A percentile compares a stretch with the other conserved stretches of the same genome.
Evolutionary conservation across 345 rosid species (phyloP).

Genomic region (Eucalyptus tenuipes): DNA sequence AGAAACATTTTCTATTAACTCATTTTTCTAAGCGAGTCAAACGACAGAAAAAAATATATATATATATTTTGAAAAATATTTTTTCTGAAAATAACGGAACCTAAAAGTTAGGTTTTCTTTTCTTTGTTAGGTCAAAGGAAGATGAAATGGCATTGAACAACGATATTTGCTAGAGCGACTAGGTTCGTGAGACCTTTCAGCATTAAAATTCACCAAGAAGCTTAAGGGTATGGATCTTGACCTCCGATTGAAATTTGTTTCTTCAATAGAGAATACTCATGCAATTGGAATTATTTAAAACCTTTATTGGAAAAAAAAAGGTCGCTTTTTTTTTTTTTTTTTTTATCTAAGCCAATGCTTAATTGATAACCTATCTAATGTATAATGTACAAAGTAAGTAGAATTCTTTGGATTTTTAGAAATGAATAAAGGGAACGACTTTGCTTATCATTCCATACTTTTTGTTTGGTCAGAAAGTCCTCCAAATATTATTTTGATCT

Average conservation of each 20-base stretch:
- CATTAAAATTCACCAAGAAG: background rate
- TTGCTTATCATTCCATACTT: too few relatives aligned
- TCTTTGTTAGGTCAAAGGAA: background rate
- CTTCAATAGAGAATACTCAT: background rate
- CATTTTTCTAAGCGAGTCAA: too few relatives aligned
- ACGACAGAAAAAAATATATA: fast-evolving
- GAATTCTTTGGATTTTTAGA: too few relatives aligned
- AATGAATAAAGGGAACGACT: too few relatives aligned
- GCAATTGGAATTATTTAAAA: too few relatives aligned
- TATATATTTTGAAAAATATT: fast-evolving
- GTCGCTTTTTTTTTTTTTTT: fast-evolving
- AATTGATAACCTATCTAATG: too few relatives aligned
- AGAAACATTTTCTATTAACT: fast-evolving
- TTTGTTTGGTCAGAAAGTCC: too few relatives aligned
- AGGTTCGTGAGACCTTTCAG: background rate
- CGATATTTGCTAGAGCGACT: background rate
- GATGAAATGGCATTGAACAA: background rate
- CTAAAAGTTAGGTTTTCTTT: background rate
- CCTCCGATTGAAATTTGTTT: background rate
- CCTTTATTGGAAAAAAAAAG: too few relatives aligned
- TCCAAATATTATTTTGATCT: too few relatives aligned
- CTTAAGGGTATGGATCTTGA: background rate
- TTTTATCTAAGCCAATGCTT: too few relatives aligned
- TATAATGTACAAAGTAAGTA: too few relatives aligned
- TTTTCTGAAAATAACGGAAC: too few relatives aligned